Conservation (phyloP, 2,329 filamentous ascomycete genomes). For the Ascocoryne sarcoides region DNA sequence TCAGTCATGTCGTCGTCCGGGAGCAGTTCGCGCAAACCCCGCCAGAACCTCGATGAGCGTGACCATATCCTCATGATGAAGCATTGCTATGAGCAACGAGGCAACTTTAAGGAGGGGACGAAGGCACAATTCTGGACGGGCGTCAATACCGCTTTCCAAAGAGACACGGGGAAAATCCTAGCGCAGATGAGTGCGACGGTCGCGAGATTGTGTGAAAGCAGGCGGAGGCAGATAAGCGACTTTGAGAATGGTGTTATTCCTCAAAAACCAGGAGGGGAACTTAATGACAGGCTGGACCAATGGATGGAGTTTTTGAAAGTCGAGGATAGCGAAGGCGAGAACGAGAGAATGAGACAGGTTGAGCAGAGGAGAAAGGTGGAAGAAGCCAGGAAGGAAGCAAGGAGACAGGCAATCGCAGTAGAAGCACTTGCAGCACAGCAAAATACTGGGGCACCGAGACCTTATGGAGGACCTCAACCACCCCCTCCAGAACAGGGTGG, state of each 20-base stretch:
- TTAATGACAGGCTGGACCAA: conserved; percentile 25
- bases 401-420: conserved; percentile 25
- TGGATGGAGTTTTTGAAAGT: conserved; percentile 28
- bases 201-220: conserved; percentile 24
- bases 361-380: conserved; percentile 25
- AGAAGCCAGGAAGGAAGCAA: conserved; percentile 25
- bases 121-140: conserved; percentile 28
- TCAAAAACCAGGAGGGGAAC: conserved; percentile 24
- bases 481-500: conserved; percentile 6
- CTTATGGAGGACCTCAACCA: conserved; percentile 10
- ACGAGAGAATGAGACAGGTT: conserved; percentile 28
- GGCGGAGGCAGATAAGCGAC: conserved; percentile 25
- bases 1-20: conserved; percentile 23
- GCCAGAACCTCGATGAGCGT: conserved; percentile 27
- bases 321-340: conserved; percentile 27
- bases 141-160: conserved; percentile 25
- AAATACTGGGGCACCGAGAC: conserved; percentile 3
- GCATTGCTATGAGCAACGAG: conserved; percentile 24
- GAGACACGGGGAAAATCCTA: conserved; percentile 25
- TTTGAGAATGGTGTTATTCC: conserved; percentile 27
- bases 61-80: conserved; percentile 28
- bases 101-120: conserved; percentile 27
- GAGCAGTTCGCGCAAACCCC: conserved; percentile 25
- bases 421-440: conserved; percentile 15
- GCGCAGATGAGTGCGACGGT: conserved; percentile 30